These are phyloP conservation scores for Basipetospora chlamydospora DNA, from an alignment of 2,329 filamentous ascomycete genomes.

Conservation along the genomic window DNA sequence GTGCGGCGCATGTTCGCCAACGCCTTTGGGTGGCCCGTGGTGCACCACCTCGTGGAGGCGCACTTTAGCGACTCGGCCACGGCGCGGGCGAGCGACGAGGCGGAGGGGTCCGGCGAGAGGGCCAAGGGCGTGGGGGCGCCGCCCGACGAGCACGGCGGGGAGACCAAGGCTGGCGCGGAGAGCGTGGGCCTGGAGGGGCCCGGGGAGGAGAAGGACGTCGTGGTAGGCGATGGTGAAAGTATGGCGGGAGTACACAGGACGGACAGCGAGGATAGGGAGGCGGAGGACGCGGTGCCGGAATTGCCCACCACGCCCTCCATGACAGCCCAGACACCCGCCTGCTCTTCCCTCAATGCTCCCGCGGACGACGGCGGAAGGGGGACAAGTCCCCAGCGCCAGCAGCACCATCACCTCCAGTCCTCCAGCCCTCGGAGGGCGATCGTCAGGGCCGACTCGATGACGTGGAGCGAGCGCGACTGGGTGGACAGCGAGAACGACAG, in stretches of 20 bases:
- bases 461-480: constrained; percentile 55
- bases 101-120: constrained; percentile 52
- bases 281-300: constrained; percentile 5
- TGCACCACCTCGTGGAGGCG: constrained; percentile 87
- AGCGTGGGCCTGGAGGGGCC: constrained; percentile 11
- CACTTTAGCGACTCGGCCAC: constrained; percentile 66
- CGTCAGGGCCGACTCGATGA: constrained; percentile 35
- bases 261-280: too few relatives aligned
- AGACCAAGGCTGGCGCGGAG: constrained; percentile 40
- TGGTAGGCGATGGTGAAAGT: too few relatives aligned
- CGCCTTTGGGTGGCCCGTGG: constrained; percentile 91
- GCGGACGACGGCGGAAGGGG: constrained; percentile 12
- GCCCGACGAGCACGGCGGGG: constrained; percentile 49
- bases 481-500: constrained; percentile 35
- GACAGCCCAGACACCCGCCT: too few relatives aligned
- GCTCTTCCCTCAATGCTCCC: too few relatives aligned
- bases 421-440: constrained; percentile 4
- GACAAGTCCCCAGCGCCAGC: constrained; percentile 11
- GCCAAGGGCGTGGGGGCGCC: constrained; percentile 26
- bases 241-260: too few relatives aligned
- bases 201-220: not conserved
- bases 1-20: constrained; percentile 95
- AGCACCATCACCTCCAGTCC: too few relatives aligned
- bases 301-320: not conserved
- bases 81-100: constrained; percentile 51